Evolutionary conservation across 257 asterid species (phyloP).

Genomic region (Eustoma russellianum): DNA sequence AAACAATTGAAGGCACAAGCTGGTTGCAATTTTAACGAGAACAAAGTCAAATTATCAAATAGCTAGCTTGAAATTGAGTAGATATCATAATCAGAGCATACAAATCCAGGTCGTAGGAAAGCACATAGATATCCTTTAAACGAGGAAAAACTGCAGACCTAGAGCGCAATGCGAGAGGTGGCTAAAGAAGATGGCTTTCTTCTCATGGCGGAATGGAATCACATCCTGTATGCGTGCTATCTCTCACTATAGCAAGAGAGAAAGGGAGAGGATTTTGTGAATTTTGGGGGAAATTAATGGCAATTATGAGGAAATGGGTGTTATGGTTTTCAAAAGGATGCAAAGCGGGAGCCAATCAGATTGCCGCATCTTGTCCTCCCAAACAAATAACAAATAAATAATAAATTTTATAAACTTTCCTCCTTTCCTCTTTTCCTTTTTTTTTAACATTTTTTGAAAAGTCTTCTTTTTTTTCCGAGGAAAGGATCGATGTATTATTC

Average conservation of each 20-base stretch:
- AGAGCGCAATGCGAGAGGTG: slow-evolving; percentile 1
- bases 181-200: slow-evolving; percentile 7
- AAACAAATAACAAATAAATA: too few relatives aligned
- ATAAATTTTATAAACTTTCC: too few relatives aligned
- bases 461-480: too few relatives aligned
- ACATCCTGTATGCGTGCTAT: not conserved
- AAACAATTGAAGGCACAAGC: too few relatives aligned
- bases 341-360: slow-evolving; percentile 9
- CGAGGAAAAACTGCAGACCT: not conserved
- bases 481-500: too few relatives aligned
- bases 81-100: too few relatives aligned
- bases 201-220: slow-evolving; percentile 5
- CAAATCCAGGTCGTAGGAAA: not conserved
- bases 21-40: too few relatives aligned
- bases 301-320: not conserved
- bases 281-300: not conserved
- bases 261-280: not conserved
- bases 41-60: too few relatives aligned
- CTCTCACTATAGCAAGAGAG: not conserved
- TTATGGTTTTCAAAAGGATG: slow-evolving; percentile 6
- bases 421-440: too few relatives aligned
- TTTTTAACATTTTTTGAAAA: too few relatives aligned
- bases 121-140: not conserved
- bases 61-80: too few relatives aligned
- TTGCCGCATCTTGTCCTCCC: too few relatives aligned